A percentile compares a stretch with the other conserved stretches of the same genome.
phyloP scores from a whole-genome alignment of 208 protist genomes.

The Jaenimonas drosophilae region DNA sequence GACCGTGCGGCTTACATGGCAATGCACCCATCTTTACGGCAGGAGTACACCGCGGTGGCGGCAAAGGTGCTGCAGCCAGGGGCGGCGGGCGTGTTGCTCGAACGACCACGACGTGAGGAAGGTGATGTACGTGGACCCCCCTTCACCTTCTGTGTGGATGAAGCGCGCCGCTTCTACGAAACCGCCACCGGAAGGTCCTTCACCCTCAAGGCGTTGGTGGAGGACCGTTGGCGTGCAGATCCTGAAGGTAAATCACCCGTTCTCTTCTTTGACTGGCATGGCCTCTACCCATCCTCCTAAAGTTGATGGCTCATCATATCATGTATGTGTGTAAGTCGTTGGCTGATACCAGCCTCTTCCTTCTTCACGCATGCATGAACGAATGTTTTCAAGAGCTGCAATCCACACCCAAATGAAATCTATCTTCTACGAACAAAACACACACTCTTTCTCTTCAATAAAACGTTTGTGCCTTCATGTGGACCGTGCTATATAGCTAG shows the following conservation, averaged over 20 bases:
- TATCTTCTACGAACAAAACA: no score
- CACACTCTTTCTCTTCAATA: no score
- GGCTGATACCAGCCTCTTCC: not conserved
- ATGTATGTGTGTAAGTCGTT: not conserved
- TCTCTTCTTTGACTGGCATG: not conserved
- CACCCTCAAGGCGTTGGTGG: not conserved
- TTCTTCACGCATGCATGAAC: not conserved
- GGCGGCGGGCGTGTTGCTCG: conserved; percentile 15
- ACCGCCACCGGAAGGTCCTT: conserved; percentile 10
- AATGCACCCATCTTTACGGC: conserved; percentile 25
- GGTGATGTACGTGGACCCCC: conserved; percentile 27
- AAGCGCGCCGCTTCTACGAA: conserved; percentile 26
- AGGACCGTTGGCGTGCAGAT: not conserved
- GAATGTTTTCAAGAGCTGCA: not conserved
- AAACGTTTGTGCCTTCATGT: no score
- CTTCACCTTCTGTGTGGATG: conserved; percentile 26
- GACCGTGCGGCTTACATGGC: conserved; percentile 58
- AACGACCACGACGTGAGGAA: conserved; percentile 29
- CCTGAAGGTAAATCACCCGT: not conserved
- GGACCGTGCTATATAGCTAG: no score
- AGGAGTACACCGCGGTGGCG: conserved; percentile 17
- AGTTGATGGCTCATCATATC: not conserved
- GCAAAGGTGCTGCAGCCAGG: conserved; percentile 8
- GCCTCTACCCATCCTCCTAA: not conserved
- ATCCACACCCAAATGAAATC: not conserved